Evolutionary conservation across 176 grass and related monocot genomes (phyloP), one percentile per base, ranked within the genome.

Genomic region (Aegilops tauschii): DNA sequence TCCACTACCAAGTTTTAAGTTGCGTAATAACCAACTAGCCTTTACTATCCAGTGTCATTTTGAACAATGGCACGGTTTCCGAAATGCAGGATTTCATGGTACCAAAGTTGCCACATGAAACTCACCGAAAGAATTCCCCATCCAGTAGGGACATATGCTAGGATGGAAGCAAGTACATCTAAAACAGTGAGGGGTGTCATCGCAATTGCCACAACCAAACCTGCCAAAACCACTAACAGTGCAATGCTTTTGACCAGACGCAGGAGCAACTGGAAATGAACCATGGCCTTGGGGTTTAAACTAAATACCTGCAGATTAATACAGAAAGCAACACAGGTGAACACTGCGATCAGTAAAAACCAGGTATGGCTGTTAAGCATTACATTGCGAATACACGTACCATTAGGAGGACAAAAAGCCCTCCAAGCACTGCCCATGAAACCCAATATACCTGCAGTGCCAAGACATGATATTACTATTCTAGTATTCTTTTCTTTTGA

Each of bases 101-200:
- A 85, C 17, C 20, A 6, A 73, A 62, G 66, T 35, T 79, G 32
- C 17, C 45, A 58, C 3, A 21, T 47, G 37, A 81, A 80, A 86
- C 93, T 95, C 84, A 95, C 93, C 78, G 86, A 93, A 91, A 95
- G 81, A 87, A 95, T 92, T 82, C 88, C 93, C 91, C 93, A 95
- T 45, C 93, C 93, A 64, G 93, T 95, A 23, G 93, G 93, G 21
- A 95, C 88, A 89, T 93, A 95, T 80, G 93, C 93, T 69, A 95
- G 68, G 80, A 95, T 80, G 65, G 78, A 87, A 80, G 93, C 85
- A 65, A 93, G 93, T 50, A 97, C 83, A 73, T 95, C 93, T 20
- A 12, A 1, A 28, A 93, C 70, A 50, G 50, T 80, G 25, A 93
- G 93, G 1, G 4, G 0, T 25, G 95, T 93, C 14, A 73, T 30